Evolutionary conservation across 106 monocot genomes (phyloP).

Genomic region (Ottelia alismoides): DNA sequence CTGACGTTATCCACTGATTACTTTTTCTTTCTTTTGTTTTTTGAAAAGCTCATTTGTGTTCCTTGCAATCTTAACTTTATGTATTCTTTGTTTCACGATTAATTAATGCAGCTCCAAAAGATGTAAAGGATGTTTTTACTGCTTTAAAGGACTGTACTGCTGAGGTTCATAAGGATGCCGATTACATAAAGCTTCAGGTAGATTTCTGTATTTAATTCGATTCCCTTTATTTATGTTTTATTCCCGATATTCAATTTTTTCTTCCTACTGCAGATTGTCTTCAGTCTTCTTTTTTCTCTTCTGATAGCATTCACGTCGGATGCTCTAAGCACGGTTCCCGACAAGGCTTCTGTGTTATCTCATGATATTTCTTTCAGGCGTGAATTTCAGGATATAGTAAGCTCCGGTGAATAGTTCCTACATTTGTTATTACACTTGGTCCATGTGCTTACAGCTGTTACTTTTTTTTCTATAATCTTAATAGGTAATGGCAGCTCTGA

Average conservation of each 20-base stretch:
- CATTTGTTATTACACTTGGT: background rate
- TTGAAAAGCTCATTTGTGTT: too few species aligned
- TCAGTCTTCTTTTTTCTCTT: constrained; percentile 78
- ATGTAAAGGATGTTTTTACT: constrained; percentile 60
- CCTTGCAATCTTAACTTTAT: too few species aligned
- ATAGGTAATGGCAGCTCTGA: constrained; percentile 55
- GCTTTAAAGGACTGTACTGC: constrained; percentile 60
- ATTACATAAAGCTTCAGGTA: constrained; percentile 56
- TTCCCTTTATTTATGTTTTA: background rate
- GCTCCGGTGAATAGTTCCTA: constrained; percentile 6
- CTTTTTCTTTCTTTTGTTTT: too few species aligned
- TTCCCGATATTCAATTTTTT: background rate
- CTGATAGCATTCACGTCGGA: constrained; percentile 78
- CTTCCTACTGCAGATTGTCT: constrained; percentile 35
- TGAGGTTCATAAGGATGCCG: constrained; percentile 26
- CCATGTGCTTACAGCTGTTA: background rate
- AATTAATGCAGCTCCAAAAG: constrained; percentile 67
- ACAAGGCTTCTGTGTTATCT: constrained; percentile 32
- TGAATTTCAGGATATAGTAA: constrained; percentile 83
- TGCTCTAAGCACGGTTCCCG: constrained; percentile 45
- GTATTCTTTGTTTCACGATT: too few species aligned
- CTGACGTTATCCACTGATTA: too few species aligned
- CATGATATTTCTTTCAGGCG: constrained; percentile 49
- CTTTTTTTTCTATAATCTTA: background rate
- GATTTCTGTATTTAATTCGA: background rate